These are phyloP conservation scores for Byssothecium circinans DNA, from an alignment of 2,329 filamentous ascomycete species.

Conservation along the genomic window DNA sequence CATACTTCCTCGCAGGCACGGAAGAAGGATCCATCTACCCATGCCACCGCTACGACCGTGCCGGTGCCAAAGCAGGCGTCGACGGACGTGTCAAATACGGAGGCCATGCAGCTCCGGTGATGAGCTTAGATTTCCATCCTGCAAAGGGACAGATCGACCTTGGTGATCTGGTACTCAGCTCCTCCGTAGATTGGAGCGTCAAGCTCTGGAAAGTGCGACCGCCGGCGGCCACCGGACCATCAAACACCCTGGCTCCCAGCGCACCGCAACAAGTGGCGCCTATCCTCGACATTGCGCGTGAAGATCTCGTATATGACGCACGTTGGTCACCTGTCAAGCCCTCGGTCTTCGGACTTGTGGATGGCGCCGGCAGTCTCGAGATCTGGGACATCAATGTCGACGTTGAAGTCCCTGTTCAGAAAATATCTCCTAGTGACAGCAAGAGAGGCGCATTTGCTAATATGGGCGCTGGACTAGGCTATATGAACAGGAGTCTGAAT, in stretches of 20 bases:
- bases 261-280: slow-evolving; percentile 63
- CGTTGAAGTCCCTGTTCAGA: slow-evolving; percentile 86
- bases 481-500: slow-evolving; percentile 85
- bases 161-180: slow-evolving; percentile 89
- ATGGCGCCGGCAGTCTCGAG: slow-evolving; percentile 88
- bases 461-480: slow-evolving; percentile 52
- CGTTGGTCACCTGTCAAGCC: slow-evolving; percentile 94
- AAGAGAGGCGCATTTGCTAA: slow-evolving; percentile 37
- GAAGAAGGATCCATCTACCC: slow-evolving; percentile 97
- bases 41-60: slow-evolving; percentile 95
- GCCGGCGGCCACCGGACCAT: slow-evolving; percentile 65
- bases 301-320: slow-evolving; percentile 96
- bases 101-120: slow-evolving; percentile 90
- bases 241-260: slow-evolving; percentile 45
- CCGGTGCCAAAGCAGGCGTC: slow-evolving; percentile 93
- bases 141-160: slow-evolving; percentile 90
- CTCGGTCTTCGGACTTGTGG: slow-evolving; percentile 90
- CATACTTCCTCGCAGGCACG: slow-evolving; percentile 94
- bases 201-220: slow-evolving; percentile 94
- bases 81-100: slow-evolving; percentile 86
- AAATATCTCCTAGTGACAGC: slow-evolving; percentile 68
- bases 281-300: slow-evolving; percentile 85
- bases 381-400: slow-evolving; percentile 94
- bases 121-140: slow-evolving; percentile 95
- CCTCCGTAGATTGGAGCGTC: slow-evolving; percentile 93